These are phyloP conservation scores for Gossypium schwendimanii DNA, from an alignment of 441 rosid genomes.

Conservation along the genomic window DNA sequence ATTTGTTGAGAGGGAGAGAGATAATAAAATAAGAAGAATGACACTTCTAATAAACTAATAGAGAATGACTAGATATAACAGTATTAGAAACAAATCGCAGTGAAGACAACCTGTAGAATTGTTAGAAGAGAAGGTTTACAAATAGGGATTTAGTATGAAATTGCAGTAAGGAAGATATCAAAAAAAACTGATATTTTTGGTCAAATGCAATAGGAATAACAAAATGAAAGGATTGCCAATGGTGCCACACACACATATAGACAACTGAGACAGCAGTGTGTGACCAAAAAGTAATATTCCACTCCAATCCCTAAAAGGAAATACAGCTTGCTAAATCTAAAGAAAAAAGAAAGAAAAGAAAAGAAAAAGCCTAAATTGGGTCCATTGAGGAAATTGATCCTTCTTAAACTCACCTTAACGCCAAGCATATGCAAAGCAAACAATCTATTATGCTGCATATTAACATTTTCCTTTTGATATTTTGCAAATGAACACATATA, in stretches of 20 bases:
- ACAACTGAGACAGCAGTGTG: background rate
- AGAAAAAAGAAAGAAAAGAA: background rate
- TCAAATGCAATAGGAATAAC: background rate
- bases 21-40: background rate
- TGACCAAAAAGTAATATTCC: background rate
- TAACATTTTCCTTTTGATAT: background rate
- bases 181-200: background rate
- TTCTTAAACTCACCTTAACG: background rate
- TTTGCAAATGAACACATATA: background rate
- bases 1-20: background rate
- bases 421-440: background rate
- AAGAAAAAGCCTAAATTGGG: background rate
- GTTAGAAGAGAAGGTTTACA: background rate
- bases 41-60: background rate
- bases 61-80: slow-evolving; percentile 1
- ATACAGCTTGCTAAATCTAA: background rate
- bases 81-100: background rate
- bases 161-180: background rate
- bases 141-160: background rate
- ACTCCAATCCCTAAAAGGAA: slow-evolving; percentile 1
- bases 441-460: background rate
- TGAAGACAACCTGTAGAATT: background rate
- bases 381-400: background rate
- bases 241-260: background rate
- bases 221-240: background rate